Percentiles rank a stretch among this genome's conserved stretches.
phyloP scores from a whole-genome alignment of 2,329 filamentous ascomycete species.

The Hymenoscyphus fructigenus region DNA sequence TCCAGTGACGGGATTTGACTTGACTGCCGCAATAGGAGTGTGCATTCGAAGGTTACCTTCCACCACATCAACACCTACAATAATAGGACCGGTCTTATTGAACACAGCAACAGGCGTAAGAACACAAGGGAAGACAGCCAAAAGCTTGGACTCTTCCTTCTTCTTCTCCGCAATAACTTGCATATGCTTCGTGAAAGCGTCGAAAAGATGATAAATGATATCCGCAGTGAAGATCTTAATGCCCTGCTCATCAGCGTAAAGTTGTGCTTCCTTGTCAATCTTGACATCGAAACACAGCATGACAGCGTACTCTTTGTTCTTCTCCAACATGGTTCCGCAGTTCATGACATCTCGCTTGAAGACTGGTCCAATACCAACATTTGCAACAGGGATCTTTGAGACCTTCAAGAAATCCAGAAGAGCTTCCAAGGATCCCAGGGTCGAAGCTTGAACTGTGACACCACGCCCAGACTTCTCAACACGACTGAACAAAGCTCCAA shows the following conservation, averaged over 20 bases:
- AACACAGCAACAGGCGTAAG: conserved; percentile 88
- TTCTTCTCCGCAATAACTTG: conserved; percentile 80
- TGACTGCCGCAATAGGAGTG: conserved; percentile 87
- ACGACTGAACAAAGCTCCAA: conserved; percentile 85
- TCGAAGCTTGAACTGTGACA: conserved; percentile 96
- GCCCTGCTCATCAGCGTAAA: conserved; percentile 88
- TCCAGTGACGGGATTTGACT: conserved; percentile 74
- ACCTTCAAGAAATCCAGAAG: conserved; percentile 92
- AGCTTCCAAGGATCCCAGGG: conserved; percentile 93
- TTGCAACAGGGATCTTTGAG: conserved; percentile 95
- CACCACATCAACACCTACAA: conserved; percentile 92
- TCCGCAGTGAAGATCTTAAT: conserved; percentile 98
- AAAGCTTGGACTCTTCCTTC: conserved; percentile 93
- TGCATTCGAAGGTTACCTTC: conserved; percentile 84
- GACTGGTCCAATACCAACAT: conserved; percentile 95
- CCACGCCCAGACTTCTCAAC: conserved; percentile 90
- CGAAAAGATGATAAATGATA: conserved; percentile 98
- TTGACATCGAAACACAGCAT: conserved; percentile 99
- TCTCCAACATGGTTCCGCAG: conserved; percentile 94
- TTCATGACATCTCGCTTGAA: conserved; percentile 98
- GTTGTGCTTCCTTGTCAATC: conserved; percentile 92
- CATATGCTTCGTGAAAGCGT: conserved; percentile 96
- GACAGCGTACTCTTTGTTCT: conserved; percentile 90
- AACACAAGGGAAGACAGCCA: conserved; percentile 96
- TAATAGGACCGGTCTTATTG: conserved; percentile 96